Conservation (phyloP, 257 asterid genomes). For the Solanum pennellii region DNA sequence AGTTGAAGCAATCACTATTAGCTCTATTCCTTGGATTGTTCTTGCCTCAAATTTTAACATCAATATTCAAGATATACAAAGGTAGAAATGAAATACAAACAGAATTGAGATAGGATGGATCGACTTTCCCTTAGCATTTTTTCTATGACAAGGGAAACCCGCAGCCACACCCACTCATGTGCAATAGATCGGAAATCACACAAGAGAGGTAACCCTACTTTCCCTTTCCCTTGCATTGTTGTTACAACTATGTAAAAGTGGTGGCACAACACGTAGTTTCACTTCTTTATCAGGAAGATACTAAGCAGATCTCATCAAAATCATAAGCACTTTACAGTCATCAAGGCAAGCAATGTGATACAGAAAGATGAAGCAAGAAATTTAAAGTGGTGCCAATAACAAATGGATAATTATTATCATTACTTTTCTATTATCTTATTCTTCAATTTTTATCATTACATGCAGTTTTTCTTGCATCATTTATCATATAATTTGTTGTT, state of each 20-base stretch:
- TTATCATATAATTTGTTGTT: no score
- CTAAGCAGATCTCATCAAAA: background rate
- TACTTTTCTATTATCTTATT: no score
- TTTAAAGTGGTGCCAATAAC: background rate
- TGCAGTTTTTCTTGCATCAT: no score
- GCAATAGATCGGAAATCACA: no score
- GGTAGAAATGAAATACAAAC: background rate
- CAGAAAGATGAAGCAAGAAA: background rate
- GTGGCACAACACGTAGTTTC: background rate
- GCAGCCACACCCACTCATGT: no score
- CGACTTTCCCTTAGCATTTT: background rate
- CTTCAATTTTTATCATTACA: no score
- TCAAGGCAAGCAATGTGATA: background rate
- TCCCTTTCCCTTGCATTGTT: background rate
- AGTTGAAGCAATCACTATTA: background rate
- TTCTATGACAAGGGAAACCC: no score
- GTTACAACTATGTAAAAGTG: background rate
- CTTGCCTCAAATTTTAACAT: background rate
- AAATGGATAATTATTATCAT: background rate
- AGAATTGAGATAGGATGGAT: background rate
- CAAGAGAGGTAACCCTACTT: no score
- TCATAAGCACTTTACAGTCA: background rate
- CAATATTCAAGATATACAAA: background rate
- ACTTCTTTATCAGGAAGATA: background rate
- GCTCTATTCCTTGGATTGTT: background rate